phyloP scores from a whole-genome alignment of 495 filamentous ascomycete species.

The Lasiosphaeria ovina region DNA sequence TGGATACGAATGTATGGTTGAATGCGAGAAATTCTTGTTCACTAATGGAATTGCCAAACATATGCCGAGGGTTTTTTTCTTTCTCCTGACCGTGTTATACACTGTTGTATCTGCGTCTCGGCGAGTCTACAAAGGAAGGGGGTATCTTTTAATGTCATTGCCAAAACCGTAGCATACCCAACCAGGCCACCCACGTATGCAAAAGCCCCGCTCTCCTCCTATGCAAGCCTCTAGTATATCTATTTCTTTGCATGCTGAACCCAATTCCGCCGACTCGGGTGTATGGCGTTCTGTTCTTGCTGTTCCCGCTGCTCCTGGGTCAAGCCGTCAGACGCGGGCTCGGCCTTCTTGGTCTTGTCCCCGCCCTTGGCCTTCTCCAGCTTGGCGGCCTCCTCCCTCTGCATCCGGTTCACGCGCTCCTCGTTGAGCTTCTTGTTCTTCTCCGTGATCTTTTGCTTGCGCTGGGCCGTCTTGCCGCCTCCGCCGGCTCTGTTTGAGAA shows the following conservation, averaged over 20 bases:
- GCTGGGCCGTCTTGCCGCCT: slow-evolving; percentile 70
- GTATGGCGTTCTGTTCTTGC: slow-evolving; percentile 18
- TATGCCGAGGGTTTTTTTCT: slow-evolving; percentile 10
- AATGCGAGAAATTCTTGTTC: slow-evolving; percentile 23
- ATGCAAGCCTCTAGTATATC: background rate
- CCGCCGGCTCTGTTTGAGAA: slow-evolving; percentile 62
- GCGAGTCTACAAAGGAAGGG: too few relatives aligned
- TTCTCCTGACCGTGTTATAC: slow-evolving; percentile 10
- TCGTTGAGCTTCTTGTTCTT: slow-evolving; percentile 82
- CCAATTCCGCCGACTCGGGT: slow-evolving; percentile 29
- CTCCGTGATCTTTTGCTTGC: slow-evolving; percentile 70
- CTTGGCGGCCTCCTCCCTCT: slow-evolving; percentile 52
- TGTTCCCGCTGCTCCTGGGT: slow-evolving; percentile 36
- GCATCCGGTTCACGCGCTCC: slow-evolving; percentile 59
- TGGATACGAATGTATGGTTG: slow-evolving; percentile 23
- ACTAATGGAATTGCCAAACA: background rate
- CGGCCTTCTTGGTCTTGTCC: background rate
- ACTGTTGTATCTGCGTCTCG: too few relatives aligned
- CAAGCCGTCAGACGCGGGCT: too few relatives aligned
- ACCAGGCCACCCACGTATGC: background rate
- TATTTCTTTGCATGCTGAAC: slow-evolving; percentile 15
- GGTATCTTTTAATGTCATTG: too few relatives aligned
- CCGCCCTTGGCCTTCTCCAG: slow-evolving; percentile 35
- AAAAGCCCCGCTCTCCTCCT: background rate
- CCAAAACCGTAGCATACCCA: too few relatives aligned